These are phyloP conservation scores for Guyanaporus albipodus DNA, from an alignment of 768 basidiomycete species.

Conservation along the genomic window DNA sequence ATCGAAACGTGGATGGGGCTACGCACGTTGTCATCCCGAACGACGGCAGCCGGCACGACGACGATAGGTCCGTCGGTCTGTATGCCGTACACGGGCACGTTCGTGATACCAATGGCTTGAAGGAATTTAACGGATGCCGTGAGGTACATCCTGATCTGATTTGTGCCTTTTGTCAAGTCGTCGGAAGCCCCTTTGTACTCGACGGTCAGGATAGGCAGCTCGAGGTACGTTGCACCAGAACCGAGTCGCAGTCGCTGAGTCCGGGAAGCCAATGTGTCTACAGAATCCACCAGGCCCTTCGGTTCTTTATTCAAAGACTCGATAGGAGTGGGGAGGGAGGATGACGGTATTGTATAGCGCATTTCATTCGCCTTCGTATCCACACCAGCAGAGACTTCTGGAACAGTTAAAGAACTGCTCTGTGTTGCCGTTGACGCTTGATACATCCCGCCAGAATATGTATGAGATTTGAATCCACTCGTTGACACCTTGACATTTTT, in stretches of 20 bases:
- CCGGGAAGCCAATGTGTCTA: not conserved
- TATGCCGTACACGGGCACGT: constrained; percentile 3
- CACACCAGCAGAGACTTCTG: not conserved
- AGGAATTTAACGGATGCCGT: constrained; percentile 8
- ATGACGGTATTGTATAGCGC: not conserved
- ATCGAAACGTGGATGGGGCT: too few species aligned
- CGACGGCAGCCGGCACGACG: not conserved
- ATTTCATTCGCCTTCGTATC: not conserved
- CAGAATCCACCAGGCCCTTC: not conserved
- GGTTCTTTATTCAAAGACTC: not conserved
- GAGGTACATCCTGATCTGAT: constrained; percentile 8
- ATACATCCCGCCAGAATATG: too few species aligned
- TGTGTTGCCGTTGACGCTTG: not conserved
- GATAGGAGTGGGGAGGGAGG: not conserved
- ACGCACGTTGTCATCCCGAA: not conserved
- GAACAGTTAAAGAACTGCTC: not conserved
- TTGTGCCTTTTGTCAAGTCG: not conserved
- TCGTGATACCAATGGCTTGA: constrained; percentile 1
- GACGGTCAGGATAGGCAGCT: constrained; percentile 6
- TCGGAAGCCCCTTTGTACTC: constrained; percentile 3
- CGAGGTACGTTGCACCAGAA: not conserved
- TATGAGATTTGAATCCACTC: not conserved
- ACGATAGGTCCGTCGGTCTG: constrained; percentile 5
- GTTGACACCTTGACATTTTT: too few species aligned
- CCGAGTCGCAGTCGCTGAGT: not conserved